Base-by-base conservation (phyloP, 2,329 filamentous ascomycete genomes). In the Aspergillus phoenicis region DNA sequence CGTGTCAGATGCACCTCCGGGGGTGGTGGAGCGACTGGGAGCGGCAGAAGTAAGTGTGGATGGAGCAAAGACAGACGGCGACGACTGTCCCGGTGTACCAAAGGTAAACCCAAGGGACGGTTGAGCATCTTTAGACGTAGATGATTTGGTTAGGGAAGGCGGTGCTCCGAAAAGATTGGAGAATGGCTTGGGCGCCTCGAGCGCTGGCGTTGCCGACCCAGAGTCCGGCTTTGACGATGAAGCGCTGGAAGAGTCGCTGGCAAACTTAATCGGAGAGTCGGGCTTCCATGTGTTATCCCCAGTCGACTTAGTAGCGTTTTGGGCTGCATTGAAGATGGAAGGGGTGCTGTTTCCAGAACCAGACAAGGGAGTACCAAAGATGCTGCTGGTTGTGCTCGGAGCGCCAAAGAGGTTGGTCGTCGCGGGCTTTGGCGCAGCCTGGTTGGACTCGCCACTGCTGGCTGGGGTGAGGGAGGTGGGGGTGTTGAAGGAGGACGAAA, bases 271-370 rank as follows among this genome's bases (percentile, higher is more conserved):
- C 4, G 80, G 78, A 4, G 74, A 77, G 47, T 77, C 75, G 7
- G 73, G 72, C 63, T 81, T 82, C 80, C 80, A 83, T 2, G 81
- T 82, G 53, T 82, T 75, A 64, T 83, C 79, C 22, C 57, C 62
- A 22, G 51, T 55, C 8, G 62, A 43, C 47, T 68, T 68, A 1
- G 60, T 24, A 22, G 62, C 36, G 39, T 54, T 59, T 24, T 57
- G 51, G 20, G 43, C 59, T 4, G 59, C 41, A 11, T 47, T 62
- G 30, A 68, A 68, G 17, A 67, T 58, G 22, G 68, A 68, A 28
- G 65, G 61, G 11, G 63, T 65, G 15, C 48, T 57, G 7, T 58
- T 51, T 17, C 60, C 61, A 3, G 67, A 57, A 10, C 67, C 62
- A 30, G 70, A 68, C 45, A 63, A 68, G 30, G 69, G 64, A 45